Percentiles rank a stretch among this genome's conserved stretches.
These are phyloP conservation scores for Eucalyptus brandiana DNA, from an alignment of 345 rosid species.

Conservation along the genomic window DNA sequence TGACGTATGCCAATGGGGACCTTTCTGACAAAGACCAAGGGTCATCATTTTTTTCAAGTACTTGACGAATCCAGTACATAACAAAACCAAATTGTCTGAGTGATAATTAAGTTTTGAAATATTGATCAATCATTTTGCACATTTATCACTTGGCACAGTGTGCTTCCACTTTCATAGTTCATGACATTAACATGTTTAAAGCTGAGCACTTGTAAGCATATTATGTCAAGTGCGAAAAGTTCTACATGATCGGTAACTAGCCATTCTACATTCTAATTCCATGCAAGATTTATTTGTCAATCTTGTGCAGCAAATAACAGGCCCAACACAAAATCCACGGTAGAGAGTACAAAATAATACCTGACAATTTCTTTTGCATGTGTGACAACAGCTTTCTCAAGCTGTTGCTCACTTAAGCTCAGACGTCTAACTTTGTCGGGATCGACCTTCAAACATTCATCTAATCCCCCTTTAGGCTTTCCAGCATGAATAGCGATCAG, in stretches of 20 bases:
- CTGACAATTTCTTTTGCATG: conserved; percentile 45
- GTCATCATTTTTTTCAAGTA: neutral
- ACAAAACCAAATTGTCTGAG: neutral
- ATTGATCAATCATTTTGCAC: neutral
- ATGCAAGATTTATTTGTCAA: conserved; percentile 39
- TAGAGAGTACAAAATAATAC: conserved; percentile 14
- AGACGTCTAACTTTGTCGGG: conserved; percentile 43
- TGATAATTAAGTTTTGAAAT: neutral
- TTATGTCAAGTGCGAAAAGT: neutral
- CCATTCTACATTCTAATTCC: neutral
- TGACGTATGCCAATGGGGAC: neutral
- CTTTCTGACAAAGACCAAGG: neutral
- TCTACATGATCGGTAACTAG: neutral
- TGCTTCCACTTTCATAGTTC: neutral
- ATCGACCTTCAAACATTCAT: conserved; percentile 27
- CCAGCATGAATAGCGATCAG: conserved; percentile 75
- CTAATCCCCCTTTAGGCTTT: conserved; percentile 50
- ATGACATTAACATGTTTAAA: neutral
- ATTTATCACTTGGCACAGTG: neutral
- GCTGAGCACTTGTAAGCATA: neutral
- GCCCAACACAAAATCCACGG: neutral
- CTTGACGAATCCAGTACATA: neutral
- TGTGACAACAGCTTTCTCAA: conserved; percentile 33
- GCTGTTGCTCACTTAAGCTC: conserved; percentile 73
- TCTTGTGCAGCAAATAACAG: conserved; percentile 31